phyloP scores from a whole-genome alignment of 2,329 filamentous ascomycete genomes.

The Talaromyces sp. region DNA sequence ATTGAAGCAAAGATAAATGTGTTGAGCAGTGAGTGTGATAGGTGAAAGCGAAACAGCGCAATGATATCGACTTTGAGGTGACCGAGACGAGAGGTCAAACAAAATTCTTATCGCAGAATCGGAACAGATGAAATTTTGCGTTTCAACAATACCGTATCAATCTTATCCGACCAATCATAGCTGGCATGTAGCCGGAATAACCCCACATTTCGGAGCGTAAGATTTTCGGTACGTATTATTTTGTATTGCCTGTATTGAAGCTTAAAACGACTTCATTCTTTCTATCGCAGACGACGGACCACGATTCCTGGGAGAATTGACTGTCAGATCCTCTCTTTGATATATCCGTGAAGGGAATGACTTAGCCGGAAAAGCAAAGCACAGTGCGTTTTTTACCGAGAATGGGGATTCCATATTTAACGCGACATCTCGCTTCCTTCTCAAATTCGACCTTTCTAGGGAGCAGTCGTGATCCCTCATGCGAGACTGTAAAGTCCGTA shows the following conservation, averaged over 20 bases:
- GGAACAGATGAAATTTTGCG: neutral
- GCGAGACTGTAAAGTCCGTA: constrained; percentile 24
- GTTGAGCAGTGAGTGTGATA: neutral
- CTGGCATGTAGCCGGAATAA: too few relatives aligned
- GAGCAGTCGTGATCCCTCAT: neutral
- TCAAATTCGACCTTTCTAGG: constrained; percentile 24
- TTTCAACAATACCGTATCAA: neutral
- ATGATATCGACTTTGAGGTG: neutral
- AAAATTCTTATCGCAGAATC: constrained; percentile 4
- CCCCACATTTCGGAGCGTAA: neutral
- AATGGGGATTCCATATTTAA: constrained; percentile 35
- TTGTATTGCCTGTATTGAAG: neutral
- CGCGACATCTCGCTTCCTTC: constrained; percentile 28
- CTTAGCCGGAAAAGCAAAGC: neutral
- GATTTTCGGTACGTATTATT: neutral
- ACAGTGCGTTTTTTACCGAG: neutral
- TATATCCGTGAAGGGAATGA: neutral
- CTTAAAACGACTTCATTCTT: neutral
- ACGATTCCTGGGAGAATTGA: neutral
- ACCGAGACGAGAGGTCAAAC: neutral
- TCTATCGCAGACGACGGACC: neutral
- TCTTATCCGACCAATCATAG: neutral
- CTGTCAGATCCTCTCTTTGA: neutral
- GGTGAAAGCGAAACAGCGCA: neutral
- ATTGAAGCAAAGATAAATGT: too few relatives aligned